A percentile compares a stretch with the other conserved stretches of the same genome.
Conservation (phyloP, 345 rosid species). For the Salix arbutifolia region DNA sequence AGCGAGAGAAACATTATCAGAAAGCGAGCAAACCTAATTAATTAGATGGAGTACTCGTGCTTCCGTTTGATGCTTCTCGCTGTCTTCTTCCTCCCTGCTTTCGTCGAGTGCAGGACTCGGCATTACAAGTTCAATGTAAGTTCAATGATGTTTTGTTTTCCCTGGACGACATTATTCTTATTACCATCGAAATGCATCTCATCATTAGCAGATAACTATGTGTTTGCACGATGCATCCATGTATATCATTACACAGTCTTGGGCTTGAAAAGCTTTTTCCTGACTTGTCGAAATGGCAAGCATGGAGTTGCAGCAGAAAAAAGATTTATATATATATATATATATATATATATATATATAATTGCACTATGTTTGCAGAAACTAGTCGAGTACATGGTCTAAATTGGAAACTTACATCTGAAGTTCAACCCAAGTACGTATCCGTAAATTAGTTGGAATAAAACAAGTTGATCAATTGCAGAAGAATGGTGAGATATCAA, state of each 20-base stretch:
- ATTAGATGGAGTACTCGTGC: slow-evolving; percentile 24
- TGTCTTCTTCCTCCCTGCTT: slow-evolving; percentile 21
- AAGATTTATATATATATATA: too few relatives aligned
- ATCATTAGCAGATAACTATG: not conserved
- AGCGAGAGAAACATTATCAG: not conserved
- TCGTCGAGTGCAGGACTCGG: slow-evolving; percentile 34
- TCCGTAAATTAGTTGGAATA: not conserved
- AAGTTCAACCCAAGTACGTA: not conserved
- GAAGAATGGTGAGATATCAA: not conserved
- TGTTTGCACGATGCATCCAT: not conserved
- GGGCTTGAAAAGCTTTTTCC: not conserved
- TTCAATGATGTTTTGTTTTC: not conserved
- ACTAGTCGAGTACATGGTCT: not conserved
- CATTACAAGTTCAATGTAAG: slow-evolving; percentile 41
- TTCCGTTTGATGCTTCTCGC: slow-evolving; percentile 19
- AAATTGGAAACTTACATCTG: not conserved
- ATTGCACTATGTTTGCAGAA: not conserved
- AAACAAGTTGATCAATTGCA: too few relatives aligned
- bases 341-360: too few relatives aligned
- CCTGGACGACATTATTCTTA: not conserved
- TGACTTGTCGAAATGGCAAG: not conserved
- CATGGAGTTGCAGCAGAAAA: not conserved
- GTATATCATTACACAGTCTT: not conserved
- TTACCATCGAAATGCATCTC: not conserved
- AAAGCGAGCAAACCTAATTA: not conserved